Conservation (phyloP, 352 stramenopile genomes). For the Thalassiosira exigua region DNA sequence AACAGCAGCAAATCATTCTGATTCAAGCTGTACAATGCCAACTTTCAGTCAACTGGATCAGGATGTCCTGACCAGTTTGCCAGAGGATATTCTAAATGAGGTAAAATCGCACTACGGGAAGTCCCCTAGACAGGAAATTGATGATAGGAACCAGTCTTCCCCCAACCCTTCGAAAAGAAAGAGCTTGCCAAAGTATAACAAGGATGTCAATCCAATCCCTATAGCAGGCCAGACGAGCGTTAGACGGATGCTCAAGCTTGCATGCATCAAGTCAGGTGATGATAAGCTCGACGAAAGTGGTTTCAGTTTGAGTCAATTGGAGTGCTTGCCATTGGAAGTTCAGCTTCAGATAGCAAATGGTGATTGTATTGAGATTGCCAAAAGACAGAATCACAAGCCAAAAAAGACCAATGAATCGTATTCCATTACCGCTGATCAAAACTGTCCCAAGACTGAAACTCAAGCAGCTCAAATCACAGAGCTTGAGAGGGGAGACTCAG, state of each 20-base stretch:
- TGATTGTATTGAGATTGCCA: constrained; percentile 57
- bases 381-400: constrained; percentile 21
- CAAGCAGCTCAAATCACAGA: not conserved
- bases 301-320: constrained; percentile 69
- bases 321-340: constrained; percentile 72
- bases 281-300: constrained; percentile 25
- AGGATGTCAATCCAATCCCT: constrained; percentile 36
- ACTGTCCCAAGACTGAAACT: constrained; percentile 1
- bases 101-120: constrained; percentile 40
- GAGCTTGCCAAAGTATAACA: not conserved
- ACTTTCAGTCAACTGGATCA: constrained; percentile 64
- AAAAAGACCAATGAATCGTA: constrained; percentile 15
- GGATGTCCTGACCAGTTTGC: constrained; percentile 58
- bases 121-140: not conserved
- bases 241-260: constrained; percentile 78
- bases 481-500: not conserved
- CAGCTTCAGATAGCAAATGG: constrained; percentile 80
- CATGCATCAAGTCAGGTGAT: constrained; percentile 68
- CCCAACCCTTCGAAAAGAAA: constrained; percentile 35
- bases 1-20: not conserved
- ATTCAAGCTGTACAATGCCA: constrained; percentile 26
- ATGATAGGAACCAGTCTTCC: constrained; percentile 1
- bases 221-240: constrained; percentile 67
- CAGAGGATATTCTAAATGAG: constrained; percentile 56
- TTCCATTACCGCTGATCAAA: constrained; percentile 13